Evolutionary conservation across 768 basidiomycete genomes (phyloP), one percentile per base, ranked within the genome.

Genomic region (Boletus pseudo-olivaceus): DNA sequence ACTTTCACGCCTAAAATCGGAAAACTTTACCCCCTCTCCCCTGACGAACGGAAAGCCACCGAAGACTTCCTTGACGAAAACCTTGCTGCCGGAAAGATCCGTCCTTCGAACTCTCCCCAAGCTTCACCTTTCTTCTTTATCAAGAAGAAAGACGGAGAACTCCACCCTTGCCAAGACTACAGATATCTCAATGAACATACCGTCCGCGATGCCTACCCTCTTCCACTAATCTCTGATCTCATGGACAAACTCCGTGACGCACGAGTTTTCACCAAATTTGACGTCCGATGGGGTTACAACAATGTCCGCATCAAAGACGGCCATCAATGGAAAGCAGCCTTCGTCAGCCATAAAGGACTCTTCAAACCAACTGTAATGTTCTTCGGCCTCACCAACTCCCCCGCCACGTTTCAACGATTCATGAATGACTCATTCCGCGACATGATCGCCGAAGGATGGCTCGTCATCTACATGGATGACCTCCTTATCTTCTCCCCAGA

Each of bases 401-500:
- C 35, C 6, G 1, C 14, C 5, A 35, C 7, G 5, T 35, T 35
- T 15, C 35, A 35, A 7, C 1, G 17, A 1, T 35, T 35, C 15
- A 35, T 35, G 35, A 40, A 37, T 32, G 29, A 39, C 19, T 38
- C 19, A 0, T 45, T 52, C 20, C 1, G 15, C 0, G 19, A 52
- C 15, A 32, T 47, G 15, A 47, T 51, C 10, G 11, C 64, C 5
- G 23, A 47, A 40, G 60, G 51, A 37, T 32, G 30, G 9, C 30
- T 32, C 1, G 30, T 10, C 30, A 32, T 10, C 9, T 10, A 32
- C 9, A 35, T 62, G 44, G 68, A 67, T 41, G 54, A 69, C 32
- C 61, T 69, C 43, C 67, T 71, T 7, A 62, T 56, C n/a, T 53
- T 40, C 27, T 62, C 68, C 0, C 53, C 49, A 2, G 79, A 80